These are phyloP conservation scores for Pyrenula aspistea DNA, from an alignment of 495 filamentous ascomycete species.

Conservation along the genomic window DNA sequence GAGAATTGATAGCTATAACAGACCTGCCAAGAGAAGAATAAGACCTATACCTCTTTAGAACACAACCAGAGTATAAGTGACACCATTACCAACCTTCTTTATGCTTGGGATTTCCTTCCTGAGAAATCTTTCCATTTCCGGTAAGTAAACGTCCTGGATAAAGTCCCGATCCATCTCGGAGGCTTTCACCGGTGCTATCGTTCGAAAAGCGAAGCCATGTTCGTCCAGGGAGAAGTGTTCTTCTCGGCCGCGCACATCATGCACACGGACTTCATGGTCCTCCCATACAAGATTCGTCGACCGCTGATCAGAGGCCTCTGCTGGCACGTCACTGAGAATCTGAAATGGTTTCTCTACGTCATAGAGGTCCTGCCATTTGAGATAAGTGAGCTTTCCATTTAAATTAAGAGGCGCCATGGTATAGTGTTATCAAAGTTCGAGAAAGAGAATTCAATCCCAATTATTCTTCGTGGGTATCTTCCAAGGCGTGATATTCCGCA, in stretches of 20 bases:
- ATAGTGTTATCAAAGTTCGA: too few species aligned
- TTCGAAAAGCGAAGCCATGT: constrained; percentile 4
- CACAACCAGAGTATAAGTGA: too few species aligned
- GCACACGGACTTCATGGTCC: constrained; percentile 35
- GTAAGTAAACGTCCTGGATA: constrained; percentile 7
- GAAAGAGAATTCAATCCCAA: too few species aligned
- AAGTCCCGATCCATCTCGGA: background rate
- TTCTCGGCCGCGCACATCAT: constrained; percentile 24
- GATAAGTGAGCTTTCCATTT: too few species aligned
- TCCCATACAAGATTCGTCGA: constrained; percentile 18
- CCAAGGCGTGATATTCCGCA: too few species aligned
- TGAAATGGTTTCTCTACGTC: constrained; percentile 4
- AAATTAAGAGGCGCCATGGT: background rate
- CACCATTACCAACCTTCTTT: too few species aligned
- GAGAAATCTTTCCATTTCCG: constrained; percentile 7
- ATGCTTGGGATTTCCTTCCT: constrained; percentile 6
- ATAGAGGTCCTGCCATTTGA: constrained; percentile 7
- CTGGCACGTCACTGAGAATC: constrained; percentile 5
- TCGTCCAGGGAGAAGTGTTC: constrained; percentile 4
- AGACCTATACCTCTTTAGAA: constrained; percentile 7
- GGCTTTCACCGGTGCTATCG: background rate
- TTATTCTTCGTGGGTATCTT: too few species aligned
- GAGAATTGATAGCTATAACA: background rate
- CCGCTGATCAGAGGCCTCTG: constrained; percentile 1
- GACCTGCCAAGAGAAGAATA: constrained; percentile 12